Conservation (phyloP, 2,329 filamentous ascomycete genomes). For the Apiospora sp. region DNA sequence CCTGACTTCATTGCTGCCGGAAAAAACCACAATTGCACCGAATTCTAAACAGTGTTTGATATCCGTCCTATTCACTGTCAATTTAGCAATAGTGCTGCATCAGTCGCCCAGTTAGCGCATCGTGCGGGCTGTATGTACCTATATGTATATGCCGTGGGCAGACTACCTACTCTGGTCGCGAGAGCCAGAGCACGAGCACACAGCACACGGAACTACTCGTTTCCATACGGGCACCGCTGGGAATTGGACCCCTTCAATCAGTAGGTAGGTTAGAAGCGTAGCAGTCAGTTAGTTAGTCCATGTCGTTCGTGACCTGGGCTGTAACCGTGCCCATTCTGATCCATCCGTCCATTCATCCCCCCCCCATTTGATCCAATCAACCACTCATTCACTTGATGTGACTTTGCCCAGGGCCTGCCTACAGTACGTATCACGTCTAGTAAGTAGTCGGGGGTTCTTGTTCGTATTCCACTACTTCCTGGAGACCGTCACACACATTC, state of each 20-base stretch:
- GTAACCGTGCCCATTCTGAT: slow-evolving; percentile 23
- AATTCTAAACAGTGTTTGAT: slow-evolving; percentile 16
- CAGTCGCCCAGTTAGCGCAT: neutral
- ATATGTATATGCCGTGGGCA: neutral
- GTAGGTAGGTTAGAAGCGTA: slow-evolving; percentile 2
- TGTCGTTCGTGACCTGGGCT: slow-evolving; percentile 17
- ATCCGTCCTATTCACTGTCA: neutral
- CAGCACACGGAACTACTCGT: slow-evolving; percentile 11
- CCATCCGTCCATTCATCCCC: slow-evolving; percentile 21
- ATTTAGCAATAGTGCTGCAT: slow-evolving; percentile 13
- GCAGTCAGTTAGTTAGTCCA: slow-evolving; percentile 13
- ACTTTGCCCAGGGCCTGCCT: slow-evolving; percentile 5
- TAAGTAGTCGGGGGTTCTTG: slow-evolving; percentile 15
- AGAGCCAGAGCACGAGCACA: neutral
- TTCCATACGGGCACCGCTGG: neutral
- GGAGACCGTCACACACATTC: slow-evolving; percentile 14
- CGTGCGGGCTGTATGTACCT: neutral
- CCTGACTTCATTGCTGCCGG: slow-evolving; percentile 10
- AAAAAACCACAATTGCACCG: slow-evolving; percentile 2
- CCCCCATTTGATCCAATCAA: slow-evolving; percentile 15
- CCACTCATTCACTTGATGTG: slow-evolving; percentile 21
- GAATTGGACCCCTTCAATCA: slow-evolving; percentile 18
- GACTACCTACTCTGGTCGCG: neutral
- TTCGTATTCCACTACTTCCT: slow-evolving; percentile 21
- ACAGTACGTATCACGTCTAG: slow-evolving; percentile 19